Percentiles rank a stretch among this genome's conserved stretches.
phyloP scores from a whole-genome alignment of 805 yeast genomes.

The Kuraishia floccosa region DNA sequence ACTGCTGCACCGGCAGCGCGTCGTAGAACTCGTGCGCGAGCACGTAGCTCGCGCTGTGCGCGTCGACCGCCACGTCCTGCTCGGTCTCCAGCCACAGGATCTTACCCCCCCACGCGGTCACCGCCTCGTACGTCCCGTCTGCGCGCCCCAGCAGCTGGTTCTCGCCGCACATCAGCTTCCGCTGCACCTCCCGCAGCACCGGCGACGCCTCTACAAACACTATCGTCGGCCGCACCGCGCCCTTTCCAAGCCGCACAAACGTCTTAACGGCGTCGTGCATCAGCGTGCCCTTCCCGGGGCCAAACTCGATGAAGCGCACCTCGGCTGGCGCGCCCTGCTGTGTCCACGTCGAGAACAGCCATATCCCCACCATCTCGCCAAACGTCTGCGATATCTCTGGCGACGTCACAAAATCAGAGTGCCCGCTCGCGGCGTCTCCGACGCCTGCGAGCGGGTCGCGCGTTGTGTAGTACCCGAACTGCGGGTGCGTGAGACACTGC shows the following conservation, averaged over 20 bases:
- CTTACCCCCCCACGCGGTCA: conserved; percentile 37
- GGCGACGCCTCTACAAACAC: conserved; percentile 65
- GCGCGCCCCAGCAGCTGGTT: conserved; percentile 7
- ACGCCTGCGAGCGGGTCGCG: conserved; percentile 52
- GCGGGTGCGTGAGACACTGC: conserved; percentile 71
- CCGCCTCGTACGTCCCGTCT: conserved; percentile 24
- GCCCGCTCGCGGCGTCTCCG: conserved; percentile 26
- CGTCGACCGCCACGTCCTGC: conserved; percentile 22
- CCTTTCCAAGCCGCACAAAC: conserved; percentile 26
- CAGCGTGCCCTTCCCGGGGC: conserved; percentile 79
- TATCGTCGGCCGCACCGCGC: conserved; percentile 21
- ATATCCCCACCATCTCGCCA: conserved; percentile 76
- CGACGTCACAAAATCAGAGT: conserved; percentile 77
- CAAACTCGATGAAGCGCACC: conserved; percentile 59
- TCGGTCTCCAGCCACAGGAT: conserved; percentile 55
- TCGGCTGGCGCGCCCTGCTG: conserved; percentile 38
- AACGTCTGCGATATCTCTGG: conserved; percentile 84
- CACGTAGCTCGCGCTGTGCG: conserved; percentile 39
- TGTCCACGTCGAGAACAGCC: conserved; percentile 51
- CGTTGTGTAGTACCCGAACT: conserved; percentile 70
- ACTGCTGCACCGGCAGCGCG: conserved; percentile 71
- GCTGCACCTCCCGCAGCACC: conserved; percentile 48
- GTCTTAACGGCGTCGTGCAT: conserved; percentile 50
- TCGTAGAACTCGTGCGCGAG: conserved; percentile 84
- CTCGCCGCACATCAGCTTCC: conserved; percentile 31